Percentiles rank a stretch among this genome's conserved stretches.
Evolutionary conservation across 495 filamentous ascomycete genomes (phyloP).

Genomic region (Immersiella caudata): DNA sequence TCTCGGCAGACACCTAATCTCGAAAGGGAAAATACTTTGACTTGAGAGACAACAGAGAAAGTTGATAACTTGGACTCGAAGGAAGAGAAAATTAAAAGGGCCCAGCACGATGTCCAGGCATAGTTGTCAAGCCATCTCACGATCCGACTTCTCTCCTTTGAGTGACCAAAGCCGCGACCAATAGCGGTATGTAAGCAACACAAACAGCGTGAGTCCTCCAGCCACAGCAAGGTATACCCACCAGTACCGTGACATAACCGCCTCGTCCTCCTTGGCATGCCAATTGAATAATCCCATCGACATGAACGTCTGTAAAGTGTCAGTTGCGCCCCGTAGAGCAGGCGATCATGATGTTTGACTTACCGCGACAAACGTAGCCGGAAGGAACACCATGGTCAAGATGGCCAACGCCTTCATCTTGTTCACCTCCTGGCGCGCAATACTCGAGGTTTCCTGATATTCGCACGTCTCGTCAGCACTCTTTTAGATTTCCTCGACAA

Average conservation of each 20-base stretch:
- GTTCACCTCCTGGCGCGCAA: slow-evolving; percentile 15
- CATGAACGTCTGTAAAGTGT: slow-evolving; percentile 12
- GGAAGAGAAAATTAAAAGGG: no score
- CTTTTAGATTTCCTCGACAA: not conserved
- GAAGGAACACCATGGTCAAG: slow-evolving; percentile 21
- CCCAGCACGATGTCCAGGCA: no score
- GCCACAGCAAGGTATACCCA: slow-evolving; percentile 13
- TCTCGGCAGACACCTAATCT: no score
- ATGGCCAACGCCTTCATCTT: slow-evolving; percentile 22
- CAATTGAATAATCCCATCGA: slow-evolving; percentile 17
- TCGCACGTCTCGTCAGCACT: not conserved
- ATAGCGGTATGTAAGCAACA: slow-evolving; percentile 5
- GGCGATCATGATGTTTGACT: not conserved
- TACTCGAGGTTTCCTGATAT: slow-evolving; percentile 23
- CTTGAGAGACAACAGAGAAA: no score
- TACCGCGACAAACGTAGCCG: slow-evolving; percentile 21
- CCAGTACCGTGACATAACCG: slow-evolving; percentile 7
- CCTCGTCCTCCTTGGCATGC: slow-evolving; percentile 2
- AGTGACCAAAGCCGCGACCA: slow-evolving; percentile 1
- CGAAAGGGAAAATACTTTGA: no score
- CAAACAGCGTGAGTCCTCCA: not conserved
- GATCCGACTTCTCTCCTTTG: not conserved
- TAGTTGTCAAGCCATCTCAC: no score
- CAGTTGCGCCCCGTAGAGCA: not conserved
- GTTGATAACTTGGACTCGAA: no score